Percentiles rank a stretch among this genome's conserved stretches.
These are phyloP conservation scores for Phaffomyces opuntiae DNA, from an alignment of 805 yeast species.

Conservation along the genomic window DNA sequence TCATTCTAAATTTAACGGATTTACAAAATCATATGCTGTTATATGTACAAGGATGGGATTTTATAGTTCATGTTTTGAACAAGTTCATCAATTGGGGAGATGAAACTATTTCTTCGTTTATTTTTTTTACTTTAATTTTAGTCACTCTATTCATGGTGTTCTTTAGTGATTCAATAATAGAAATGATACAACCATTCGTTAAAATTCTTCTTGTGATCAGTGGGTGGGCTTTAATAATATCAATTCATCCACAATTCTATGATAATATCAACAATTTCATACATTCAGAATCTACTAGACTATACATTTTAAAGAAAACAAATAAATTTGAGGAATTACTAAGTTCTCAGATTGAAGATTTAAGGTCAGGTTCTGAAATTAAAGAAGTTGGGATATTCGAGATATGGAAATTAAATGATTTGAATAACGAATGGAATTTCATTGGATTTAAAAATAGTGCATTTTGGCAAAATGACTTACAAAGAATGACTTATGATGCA, in stretches of 20 bases:
- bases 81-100: slow-evolving; percentile 60
- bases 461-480: slow-evolving; percentile 5
- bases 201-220: slow-evolving; percentile 28
- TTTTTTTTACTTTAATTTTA: slow-evolving; percentile 35
- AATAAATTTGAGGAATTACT: slow-evolving; percentile 42
- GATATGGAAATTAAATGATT: slow-evolving; percentile 29
- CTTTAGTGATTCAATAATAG: slow-evolving; percentile 23
- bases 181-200: slow-evolving; percentile 26
- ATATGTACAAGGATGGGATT: slow-evolving; percentile 59
- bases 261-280: slow-evolving; percentile 38
- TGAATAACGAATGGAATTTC: slow-evolving; percentile 54
- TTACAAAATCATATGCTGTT: slow-evolving; percentile 72
- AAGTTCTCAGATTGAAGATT: slow-evolving; percentile 30
- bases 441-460: slow-evolving; percentile 49
- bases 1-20: slow-evolving; percentile 72
- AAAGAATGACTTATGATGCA: slow-evolving; percentile 1
- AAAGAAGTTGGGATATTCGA: slow-evolving; percentile 5
- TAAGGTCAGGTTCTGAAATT: background rate
- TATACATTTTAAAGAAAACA: slow-evolving; percentile 39
- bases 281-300: slow-evolving; percentile 60
- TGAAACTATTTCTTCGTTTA: slow-evolving; percentile 48
- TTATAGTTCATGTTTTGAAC: slow-evolving; percentile 37
- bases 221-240: slow-evolving; percentile 43
- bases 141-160: slow-evolving; percentile 26
- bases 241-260: slow-evolving; percentile 50